Base-by-base conservation (phyloP, 192 early-diverging fungal genomes). In the Coemansia guatemalensis region DNA sequence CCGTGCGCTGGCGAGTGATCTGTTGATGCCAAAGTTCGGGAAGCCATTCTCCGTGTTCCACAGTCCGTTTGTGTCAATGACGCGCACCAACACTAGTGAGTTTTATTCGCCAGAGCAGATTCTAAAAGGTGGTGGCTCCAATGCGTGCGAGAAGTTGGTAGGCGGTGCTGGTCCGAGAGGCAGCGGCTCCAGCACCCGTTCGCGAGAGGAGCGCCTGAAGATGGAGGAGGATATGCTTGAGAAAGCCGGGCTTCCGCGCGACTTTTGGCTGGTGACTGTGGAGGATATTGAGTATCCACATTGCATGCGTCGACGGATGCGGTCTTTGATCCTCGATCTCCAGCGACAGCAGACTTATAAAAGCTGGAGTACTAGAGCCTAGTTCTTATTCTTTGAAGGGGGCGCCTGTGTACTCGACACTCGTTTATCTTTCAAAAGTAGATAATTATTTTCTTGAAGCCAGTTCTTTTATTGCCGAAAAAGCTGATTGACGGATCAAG, bases 251-350 rank as follows among this genome's bases (percentile, higher is more conserved):
- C 55, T 81, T 27, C 74, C 78, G 3, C 55, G 74, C 12, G 58
- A 73, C 67, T 81, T 81, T 69, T 81, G 78, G 78, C 60, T 69
- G 35, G 78, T 75, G 11, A 81, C 78, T 8, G 78, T 75, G 2
- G 78, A 81, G 60, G 78, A 81, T 53, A 81, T 75, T 32, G 78
- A 81, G 70, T 81, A 81, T 44, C 78, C 78, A 29, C 73, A 75
- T 21, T 63, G 67, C 56, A 81, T 75, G 78, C 62, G 78, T 8
- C 62, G 64, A 54, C 53, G 78, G 48, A 81, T 81, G 53, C 67
- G 78, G 6, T 24, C 62, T 21, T 63, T 81, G 52, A 67, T 73
- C 0, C 53, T 75, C 14, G 78, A 75, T 1, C 60, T 81, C 17
- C 65, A 62, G 55, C 62, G 67, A 39, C 65, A 75, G 39, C 67